Conservation (phyloP, 345 rosid genomes). For the Salix udensis region DNA sequence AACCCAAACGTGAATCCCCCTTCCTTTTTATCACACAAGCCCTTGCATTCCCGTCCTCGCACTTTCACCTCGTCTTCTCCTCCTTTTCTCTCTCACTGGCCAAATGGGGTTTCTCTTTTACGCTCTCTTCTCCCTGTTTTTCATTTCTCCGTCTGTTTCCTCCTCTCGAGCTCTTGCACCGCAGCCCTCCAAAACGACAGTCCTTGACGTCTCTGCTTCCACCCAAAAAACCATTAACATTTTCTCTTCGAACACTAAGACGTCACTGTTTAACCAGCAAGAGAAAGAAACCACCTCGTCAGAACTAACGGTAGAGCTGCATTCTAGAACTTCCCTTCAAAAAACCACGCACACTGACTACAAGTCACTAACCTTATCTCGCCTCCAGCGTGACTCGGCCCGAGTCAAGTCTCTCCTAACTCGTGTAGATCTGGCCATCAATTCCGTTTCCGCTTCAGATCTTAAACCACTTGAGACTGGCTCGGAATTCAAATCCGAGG, state of each 20-base stretch:
- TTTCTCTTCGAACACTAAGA: constrained; percentile 14
- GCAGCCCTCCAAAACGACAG: constrained; percentile 14
- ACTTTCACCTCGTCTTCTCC: not conserved
- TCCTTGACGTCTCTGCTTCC: constrained; percentile 45
- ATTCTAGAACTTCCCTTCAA: constrained; percentile 42
- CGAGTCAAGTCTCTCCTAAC: constrained; percentile 53
- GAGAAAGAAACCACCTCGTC: constrained; percentile 13
- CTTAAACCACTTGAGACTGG: constrained; percentile 40
- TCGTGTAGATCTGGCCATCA: constrained; percentile 50
- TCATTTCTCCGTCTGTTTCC: constrained; percentile 16
- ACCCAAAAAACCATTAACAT: constrained; percentile 27
- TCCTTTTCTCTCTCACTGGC: not conserved
- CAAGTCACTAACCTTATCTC: constrained; percentile 53
- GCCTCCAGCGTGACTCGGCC: constrained; percentile 68
- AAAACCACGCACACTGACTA: constrained; percentile 46
- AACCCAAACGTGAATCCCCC: no score
- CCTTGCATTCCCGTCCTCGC: not conserved
- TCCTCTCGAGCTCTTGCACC: constrained; percentile 34
- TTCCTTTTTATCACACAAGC: not conserved
- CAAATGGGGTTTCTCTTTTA: not conserved
- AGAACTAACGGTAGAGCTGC: constrained; percentile 42
- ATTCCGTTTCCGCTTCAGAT: constrained; percentile 39
- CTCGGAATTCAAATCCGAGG: constrained; percentile 29
- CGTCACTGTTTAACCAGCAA: not conserved
- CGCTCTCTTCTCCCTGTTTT: constrained; percentile 20